Evolutionary conservation across 805 yeast genomes (phyloP).

Genomic region (Tetrapisispora pingtungensis): DNA sequence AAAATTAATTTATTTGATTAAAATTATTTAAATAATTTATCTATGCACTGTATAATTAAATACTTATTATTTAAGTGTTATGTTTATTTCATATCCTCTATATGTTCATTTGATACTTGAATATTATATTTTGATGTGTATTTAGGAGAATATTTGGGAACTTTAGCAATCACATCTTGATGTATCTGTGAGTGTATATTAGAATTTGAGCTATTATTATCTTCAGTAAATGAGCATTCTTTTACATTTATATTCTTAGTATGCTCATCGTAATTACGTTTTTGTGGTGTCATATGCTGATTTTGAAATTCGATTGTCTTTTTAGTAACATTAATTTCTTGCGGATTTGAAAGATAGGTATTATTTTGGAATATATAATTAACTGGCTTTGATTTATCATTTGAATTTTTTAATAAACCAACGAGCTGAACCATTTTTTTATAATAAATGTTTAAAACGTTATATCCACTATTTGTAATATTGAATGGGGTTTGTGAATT

Average conservation of each 20-base stretch:
- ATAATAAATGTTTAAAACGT: slow-evolving; percentile 40
- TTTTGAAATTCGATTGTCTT: neutral
- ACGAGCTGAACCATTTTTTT: slow-evolving; percentile 40
- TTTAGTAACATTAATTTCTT: neutral
- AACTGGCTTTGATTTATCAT: slow-evolving; percentile 19
- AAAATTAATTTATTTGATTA: neutral
- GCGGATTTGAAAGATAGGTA: neutral
- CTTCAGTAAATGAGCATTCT: neutral
- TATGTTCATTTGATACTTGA: neutral
- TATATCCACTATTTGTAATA: slow-evolving; percentile 26
- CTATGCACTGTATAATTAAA: neutral
- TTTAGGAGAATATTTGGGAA: slow-evolving; percentile 1
- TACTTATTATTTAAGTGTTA: neutral
- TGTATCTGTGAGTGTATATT: neutral
- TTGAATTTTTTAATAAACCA: slow-evolving; percentile 30
- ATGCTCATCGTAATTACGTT: slow-evolving; percentile 1
- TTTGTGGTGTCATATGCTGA: neutral
- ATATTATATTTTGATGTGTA: neutral
- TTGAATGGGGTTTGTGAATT: neutral
- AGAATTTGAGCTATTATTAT: neutral
- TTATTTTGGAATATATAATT: slow-evolving; percentile 12
- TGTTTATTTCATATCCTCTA: neutral
- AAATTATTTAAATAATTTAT: slow-evolving; percentile 1
- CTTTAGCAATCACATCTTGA: neutral
- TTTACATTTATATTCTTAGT: neutral